Evolutionary conservation across 2,329 filamentous ascomycete species (phyloP), one percentile per base, ranked within the genome.

Genomic region (Parafenestella ontariensis): DNA sequence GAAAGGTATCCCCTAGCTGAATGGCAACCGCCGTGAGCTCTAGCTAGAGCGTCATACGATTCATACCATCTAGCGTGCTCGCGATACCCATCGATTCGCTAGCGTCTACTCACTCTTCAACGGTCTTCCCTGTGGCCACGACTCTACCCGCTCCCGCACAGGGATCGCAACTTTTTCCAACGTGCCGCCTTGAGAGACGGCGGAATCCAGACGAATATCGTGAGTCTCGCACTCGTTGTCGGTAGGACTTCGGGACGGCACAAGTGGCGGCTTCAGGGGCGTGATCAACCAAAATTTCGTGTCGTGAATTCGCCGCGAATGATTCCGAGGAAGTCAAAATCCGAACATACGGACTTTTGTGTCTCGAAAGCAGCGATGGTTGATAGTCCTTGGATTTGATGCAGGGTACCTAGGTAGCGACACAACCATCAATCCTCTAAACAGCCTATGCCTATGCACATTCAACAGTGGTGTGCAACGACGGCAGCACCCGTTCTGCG

Each of bases 301-400:
- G 37, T 40, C 37, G 17, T 26, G 15, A 45, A 36, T 37, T 42
- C 29, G 29, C 54, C 54, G 41, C 15, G 36, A 31, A 39, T 43
- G 37, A 8, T 39, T 42, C 54, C 49, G 37, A 49, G 44, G 20
- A 21, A 26, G n/a, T 39, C 46, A 37, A 53, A 18, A 29, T 31
- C 26, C 37, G 20, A 21, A 36, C 33, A 36, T 8, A 21, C 36
- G 11, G 15, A 31, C 11, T 44, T 37, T 21, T 18, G 36, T 34
- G n/a, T 8, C 20, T 36, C 28, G 24, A 15, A n/a, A 21, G n/a
- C 28, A 41, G 26, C 23, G 34, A 26, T 20, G 24, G 18, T 8
- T 24, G 34, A 24, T 23, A n/a, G 37, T 33, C 20, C n/a, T 34
- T 13, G 1, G 33, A 33, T 46, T n/a, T 34, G 31, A 34, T 23